Evolutionary conservation across 2,329 filamentous ascomycete genomes (phyloP).

Genomic region (Claviceps paspali): DNA sequence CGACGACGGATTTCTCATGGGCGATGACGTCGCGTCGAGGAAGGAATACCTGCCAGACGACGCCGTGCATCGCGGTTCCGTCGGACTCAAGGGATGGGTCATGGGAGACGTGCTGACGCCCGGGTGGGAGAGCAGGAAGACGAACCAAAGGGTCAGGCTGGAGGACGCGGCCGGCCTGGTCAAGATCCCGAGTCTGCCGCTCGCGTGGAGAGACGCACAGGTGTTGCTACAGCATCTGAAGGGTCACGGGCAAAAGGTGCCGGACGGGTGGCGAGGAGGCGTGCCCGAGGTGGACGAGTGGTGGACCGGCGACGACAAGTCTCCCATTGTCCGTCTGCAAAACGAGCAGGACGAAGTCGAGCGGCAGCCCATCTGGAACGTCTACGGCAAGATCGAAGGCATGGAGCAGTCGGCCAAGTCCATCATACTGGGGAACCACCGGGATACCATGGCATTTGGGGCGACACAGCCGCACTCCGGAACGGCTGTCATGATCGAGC

Average conservation of each 20-base stretch:
- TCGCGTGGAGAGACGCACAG: constrained; percentile 82
- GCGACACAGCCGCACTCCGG: constrained; percentile 76
- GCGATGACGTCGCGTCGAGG: constrained; percentile 54
- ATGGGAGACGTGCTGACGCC: constrained; percentile 87
- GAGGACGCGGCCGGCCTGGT: constrained; percentile 59
- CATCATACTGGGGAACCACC: constrained; percentile 83
- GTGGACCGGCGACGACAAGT: constrained; percentile 67
- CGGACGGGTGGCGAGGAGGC: constrained; percentile 58
- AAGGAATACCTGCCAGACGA: constrained; percentile 70
- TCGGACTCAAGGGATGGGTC: constrained; percentile 68
- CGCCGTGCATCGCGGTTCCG: constrained; percentile 67
- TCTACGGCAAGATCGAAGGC: constrained; percentile 73
- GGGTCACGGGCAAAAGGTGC: constrained; percentile 55
- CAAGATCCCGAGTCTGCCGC: constrained; percentile 75
- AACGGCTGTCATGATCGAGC: constrained; percentile 80
- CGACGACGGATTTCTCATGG: constrained; percentile 66
- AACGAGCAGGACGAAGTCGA: constrained; percentile 78
- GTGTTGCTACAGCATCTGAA: constrained; percentile 60
- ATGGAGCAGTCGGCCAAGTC: constrained; percentile 70
- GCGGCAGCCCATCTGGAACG: constrained; percentile 79
- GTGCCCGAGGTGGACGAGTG: constrained; percentile 63
- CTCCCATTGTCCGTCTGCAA: constrained; percentile 64
- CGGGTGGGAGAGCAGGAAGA: constrained; percentile 60
- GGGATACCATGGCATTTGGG: constrained; percentile 84
- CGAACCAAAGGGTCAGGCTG: constrained; percentile 48